Evolutionary conservation across 768 basidiomycete species (phyloP), one percentile per base, ranked within the genome.

Genomic region (Cystobasidium onofrii): DNA sequence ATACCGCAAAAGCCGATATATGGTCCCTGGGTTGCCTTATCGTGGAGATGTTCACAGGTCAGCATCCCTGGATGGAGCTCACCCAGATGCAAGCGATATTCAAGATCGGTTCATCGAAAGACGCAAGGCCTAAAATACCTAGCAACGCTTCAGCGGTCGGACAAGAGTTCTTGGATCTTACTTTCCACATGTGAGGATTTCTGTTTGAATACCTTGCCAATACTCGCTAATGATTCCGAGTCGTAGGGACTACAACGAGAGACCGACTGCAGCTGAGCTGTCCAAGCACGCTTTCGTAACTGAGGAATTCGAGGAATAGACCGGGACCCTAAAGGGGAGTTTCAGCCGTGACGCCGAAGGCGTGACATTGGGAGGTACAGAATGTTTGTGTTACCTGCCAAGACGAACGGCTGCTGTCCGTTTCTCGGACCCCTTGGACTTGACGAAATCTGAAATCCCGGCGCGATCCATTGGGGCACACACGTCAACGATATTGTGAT

Each of bases 51-150:
- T 94, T 93, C 89, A 91, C 91, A 20, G 96, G 96, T 20, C 86
- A 87, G 79, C 84, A 94, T 57, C 96, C 96, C 0, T 98, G 96
- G 95, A 91, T 95, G 0, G 90, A 94, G 76, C 84, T 98, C 50
- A 93, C 89, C 4, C 96, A 98, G 82, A 98, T 97, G 94, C 96
- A 98, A 82, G 96, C 95, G 50, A 96, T 99, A 76, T 99, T 96
- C 85, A 91, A 92, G 92, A 97, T 99, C 79, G 95, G 95, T 6
- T 90, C 91, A 18, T 90, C 88, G 15, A 65, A 60, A 41, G 76
- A 75, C 25, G 89, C 90, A 13, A 88, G 88, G 79, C 94, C 96
- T 0, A 83, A 88, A 1, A 91, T 91, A 70, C 96, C 96, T 0
- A 87, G 89, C 0, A 95, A 99, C 80, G 94, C 97, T 67, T 91